Evolutionary conservation across 768 basidiomycete genomes (phyloP), one percentile per base, ranked within the genome.

Genomic region (Lentinula sp.): DNA sequence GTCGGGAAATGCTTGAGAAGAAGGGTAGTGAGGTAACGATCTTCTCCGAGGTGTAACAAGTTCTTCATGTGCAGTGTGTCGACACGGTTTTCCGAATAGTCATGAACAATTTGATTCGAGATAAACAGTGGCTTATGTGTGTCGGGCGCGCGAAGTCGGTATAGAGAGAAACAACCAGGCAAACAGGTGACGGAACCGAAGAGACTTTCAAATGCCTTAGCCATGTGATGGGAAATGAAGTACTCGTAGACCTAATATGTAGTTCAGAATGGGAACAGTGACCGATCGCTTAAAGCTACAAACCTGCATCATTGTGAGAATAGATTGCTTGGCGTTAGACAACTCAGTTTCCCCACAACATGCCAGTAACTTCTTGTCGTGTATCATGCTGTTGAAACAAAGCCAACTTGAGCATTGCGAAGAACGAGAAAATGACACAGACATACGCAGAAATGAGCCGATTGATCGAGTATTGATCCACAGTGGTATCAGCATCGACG

Each of bases 51-150:
- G 67, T 96, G 94, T 52, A 98, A 79, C 59, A 99, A 78, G 68
- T 99, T 99, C 84, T 99, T 99, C 90, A 95, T 96, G 74, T 98
- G 97, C 35, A 99, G 74, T 0, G 97, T 99, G 69, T 98, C 95
- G 66, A 98, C 94, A 16, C 93, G 89, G 65, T 95, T 96, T 72
- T 97, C 95, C 6, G 93, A 91, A 70, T 98, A 98, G 71, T 96
- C 95, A 51, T 87, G 80, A 62, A 98, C 85, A 69, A 99, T 82
- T 65, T 89, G 86, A 68, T 95, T 95, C 35, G 93, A 88, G 69
- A 98, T 88, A 69, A 99, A 82, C 18, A 99, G 77, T 0, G 97
- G 97, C 73, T 97, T 95, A 76, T 95, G 92, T 32, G 90, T 94
- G 74, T 99, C 96, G 39, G 95, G 85, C 0, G 95, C 95, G 43